These are phyloP conservation scores for Penicillium sumatraense DNA, from an alignment of 2,329 filamentous ascomycete genomes.

Conservation along the genomic window DNA sequence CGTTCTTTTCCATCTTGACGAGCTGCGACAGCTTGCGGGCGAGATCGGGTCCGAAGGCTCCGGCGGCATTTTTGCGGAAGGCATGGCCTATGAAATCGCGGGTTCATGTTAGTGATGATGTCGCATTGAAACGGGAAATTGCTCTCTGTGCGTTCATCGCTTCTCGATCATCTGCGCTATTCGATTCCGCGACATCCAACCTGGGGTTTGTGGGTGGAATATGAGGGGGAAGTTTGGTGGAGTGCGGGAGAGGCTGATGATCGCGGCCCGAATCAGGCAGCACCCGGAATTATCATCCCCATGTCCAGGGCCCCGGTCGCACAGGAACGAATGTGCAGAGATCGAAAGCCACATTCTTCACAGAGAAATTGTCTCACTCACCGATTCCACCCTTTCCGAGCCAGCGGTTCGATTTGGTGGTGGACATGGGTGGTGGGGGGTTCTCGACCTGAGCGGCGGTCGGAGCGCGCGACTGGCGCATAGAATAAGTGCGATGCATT, in stretches of 20 bases:
- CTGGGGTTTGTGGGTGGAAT: not conserved
- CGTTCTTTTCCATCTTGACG: constrained; percentile 99
- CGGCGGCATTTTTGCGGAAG: constrained; percentile 57
- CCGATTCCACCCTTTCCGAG: constrained; percentile 86
- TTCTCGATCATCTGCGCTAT: not conserved
- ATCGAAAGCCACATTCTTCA: no score
- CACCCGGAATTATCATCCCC: not conserved
- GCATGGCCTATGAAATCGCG: constrained; percentile 64
- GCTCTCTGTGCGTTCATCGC: not conserved
- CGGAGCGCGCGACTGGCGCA: constrained; percentile 95
- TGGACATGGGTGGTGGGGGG: constrained; percentile 87
- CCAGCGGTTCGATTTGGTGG: constrained; percentile 86
- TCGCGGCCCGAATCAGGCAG: constrained; percentile 18
- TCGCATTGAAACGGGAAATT: not conserved
- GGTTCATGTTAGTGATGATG: constrained; percentile 21
- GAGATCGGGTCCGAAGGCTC: constrained; percentile 74
- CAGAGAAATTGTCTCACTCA: constrained; percentile 55
- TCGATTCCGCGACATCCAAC: not conserved
- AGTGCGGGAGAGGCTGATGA: not conserved
- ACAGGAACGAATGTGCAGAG: not conserved
- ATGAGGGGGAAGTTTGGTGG: not conserved
- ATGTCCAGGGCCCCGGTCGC: not conserved
- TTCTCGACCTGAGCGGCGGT: constrained; percentile 92
- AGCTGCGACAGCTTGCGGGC: constrained; percentile 97
- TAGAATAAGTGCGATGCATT: constrained; percentile 99